These are phyloP conservation scores for Phytophthora sp. DNA, from an alignment of 352 stramenopile genomes.

Conservation along the genomic window DNA sequence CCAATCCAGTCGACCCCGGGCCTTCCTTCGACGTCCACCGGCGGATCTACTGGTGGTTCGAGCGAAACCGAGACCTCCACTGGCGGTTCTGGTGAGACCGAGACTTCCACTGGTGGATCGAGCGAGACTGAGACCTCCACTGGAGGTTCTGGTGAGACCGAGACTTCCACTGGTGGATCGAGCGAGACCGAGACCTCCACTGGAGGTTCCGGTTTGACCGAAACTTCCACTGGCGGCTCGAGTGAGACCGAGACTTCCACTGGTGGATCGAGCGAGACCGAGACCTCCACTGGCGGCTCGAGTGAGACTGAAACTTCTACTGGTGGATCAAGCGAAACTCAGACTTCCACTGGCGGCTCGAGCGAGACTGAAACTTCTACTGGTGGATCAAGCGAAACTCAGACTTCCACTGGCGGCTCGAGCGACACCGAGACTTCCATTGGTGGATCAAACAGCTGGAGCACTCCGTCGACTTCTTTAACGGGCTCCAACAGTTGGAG, in stretches of 20 bases:
- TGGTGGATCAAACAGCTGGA: constrained; percentile 21
- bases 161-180: background rate
- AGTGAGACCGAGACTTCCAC: background rate
- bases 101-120: constrained; percentile 4
- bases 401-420: background rate
- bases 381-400: background rate
- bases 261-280: background rate
- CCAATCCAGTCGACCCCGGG: background rate
- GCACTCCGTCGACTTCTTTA: constrained; percentile 14
- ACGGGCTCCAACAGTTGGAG: constrained; percentile 2
- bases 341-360: background rate
- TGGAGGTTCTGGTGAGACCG: constrained; percentile 6
- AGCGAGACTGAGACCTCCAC: background rate
- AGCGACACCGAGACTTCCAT: constrained; percentile 6
- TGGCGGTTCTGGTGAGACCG: background rate
- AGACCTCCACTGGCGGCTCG: background rate
- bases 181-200: constrained; percentile 2
- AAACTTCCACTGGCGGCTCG: background rate
- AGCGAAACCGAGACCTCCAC: background rate
- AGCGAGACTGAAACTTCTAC: constrained; percentile 7
- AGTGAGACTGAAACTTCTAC: no score
- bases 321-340: background rate
- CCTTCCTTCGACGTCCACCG: background rate
- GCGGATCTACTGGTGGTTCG: constrained; percentile 4
- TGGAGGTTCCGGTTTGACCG: background rate